Percentiles rank a stretch among this genome's conserved stretches.
Conservation (phyloP, 306 rosid genomes). For the Cicer yamashitae region DNA sequence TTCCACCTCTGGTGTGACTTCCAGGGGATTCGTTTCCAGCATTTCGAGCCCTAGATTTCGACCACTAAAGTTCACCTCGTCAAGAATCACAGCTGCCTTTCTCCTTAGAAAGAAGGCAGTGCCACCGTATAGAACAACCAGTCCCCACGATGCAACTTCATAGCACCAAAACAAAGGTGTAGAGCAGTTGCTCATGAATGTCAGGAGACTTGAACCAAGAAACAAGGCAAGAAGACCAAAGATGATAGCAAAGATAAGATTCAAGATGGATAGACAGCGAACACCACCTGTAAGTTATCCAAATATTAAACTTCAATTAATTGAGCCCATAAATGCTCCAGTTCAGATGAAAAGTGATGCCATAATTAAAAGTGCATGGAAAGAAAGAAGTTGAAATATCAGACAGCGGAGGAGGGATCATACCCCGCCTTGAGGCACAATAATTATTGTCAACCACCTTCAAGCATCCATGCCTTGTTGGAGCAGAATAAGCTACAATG, state of each 20-base stretch:
- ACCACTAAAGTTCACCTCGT: conserved; percentile 66
- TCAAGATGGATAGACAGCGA: conserved; percentile 87
- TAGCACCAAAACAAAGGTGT: conserved; percentile 95
- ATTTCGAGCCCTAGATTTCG: conserved; percentile 87
- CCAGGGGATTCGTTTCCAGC: conserved; percentile 80
- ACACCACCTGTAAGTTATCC: conserved; percentile 76
- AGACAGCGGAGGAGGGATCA: conserved; percentile 31
- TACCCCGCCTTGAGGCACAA: conserved; percentile 96
- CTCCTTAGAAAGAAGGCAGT: conserved; percentile 83
- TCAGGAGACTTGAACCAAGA: conserved; percentile 95
- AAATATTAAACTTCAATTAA: conserved; percentile 34
- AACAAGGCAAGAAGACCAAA: conserved; percentile 90
- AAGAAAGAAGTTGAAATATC: conserved; percentile 7
- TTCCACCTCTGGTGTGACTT: conserved; percentile 88
- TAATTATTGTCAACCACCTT: conserved; percentile 90
- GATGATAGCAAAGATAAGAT: conserved; percentile 71
- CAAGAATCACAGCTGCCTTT: conserved; percentile 77
- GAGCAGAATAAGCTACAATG: conserved; percentile 82
- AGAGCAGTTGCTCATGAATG: conserved; percentile 82
- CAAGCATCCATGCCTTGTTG: conserved; percentile 85
- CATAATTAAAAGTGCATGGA: conserved; percentile 1
- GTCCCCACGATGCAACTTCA: conserved; percentile 78
- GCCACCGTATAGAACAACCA: conserved; percentile 81
- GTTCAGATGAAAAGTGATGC: conserved; percentile 10
- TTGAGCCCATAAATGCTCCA: conserved; percentile 12